Conservation (phyloP, 441 rosid genomes). For the Raphanus hybrid region DNA sequence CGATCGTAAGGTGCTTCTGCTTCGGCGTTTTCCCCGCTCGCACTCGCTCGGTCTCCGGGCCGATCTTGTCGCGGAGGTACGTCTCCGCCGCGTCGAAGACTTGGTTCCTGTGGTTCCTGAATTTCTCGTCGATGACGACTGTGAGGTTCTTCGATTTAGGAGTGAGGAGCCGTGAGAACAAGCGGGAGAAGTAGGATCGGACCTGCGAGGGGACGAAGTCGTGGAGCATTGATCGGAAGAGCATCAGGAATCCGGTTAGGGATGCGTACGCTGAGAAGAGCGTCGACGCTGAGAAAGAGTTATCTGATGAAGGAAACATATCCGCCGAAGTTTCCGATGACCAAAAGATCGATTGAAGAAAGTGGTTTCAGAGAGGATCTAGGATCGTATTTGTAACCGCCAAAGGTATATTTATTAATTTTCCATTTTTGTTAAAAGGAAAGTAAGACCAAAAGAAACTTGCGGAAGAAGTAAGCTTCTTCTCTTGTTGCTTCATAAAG, state of each 20-base stretch:
- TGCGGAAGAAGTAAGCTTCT: not conserved
- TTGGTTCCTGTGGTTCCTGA: too few relatives aligned
- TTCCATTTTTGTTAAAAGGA: not conserved
- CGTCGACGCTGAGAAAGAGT: not conserved
- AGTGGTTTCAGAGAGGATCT: not conserved
- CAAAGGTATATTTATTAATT: not conserved
- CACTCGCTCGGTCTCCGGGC: too few relatives aligned
- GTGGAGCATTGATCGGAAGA: too few relatives aligned
- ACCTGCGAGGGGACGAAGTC: too few relatives aligned
- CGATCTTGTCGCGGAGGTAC: too few relatives aligned
- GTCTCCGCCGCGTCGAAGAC: too few relatives aligned
- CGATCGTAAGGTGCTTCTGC: constrained; percentile 40
- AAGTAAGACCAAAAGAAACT: not conserved
- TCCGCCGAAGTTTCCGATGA: not conserved
- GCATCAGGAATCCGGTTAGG: not conserved
- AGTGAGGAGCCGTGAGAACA: too few relatives aligned
- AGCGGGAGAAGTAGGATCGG: too few relatives aligned
- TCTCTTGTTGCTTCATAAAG: too few relatives aligned
- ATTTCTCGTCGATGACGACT: too few relatives aligned
- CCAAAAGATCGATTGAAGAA: not conserved
- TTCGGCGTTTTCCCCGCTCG: constrained; percentile 39
- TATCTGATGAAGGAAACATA: not conserved
- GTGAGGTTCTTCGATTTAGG: too few relatives aligned
- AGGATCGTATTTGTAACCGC: not conserved
- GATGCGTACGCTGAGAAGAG: not conserved